Conservation (phyloP, 2,329 filamentous ascomycete genomes). For the Cryphonectria naterciae region DNA sequence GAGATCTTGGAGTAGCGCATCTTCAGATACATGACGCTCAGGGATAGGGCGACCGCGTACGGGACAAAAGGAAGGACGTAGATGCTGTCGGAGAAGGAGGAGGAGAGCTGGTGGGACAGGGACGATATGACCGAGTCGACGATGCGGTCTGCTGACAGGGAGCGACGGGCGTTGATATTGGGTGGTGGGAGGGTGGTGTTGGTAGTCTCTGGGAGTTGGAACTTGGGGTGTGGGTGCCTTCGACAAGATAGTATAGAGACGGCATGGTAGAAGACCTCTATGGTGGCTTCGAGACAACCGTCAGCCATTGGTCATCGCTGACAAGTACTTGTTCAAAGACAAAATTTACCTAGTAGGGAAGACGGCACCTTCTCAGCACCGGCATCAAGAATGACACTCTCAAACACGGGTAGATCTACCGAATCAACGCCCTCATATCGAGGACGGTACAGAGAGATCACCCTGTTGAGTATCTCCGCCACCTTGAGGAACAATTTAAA, state of each 20-base stretch:
- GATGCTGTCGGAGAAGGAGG: conserved; percentile 38
- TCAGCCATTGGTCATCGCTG: not conserved
- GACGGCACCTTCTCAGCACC: conserved; percentile 55
- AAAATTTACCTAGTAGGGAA: conserved; percentile 49
- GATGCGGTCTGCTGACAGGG: conserved; percentile 61
- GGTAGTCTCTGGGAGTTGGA: conserved; percentile 33
- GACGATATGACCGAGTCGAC: conserved; percentile 58
- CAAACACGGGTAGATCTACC: conserved; percentile 60
- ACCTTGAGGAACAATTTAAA: conserved; percentile 63
- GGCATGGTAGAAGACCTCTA: conserved; percentile 67
- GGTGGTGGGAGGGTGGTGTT: conserved; percentile 47
- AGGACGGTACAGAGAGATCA: conserved; percentile 65
- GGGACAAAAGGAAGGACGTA: conserved; percentile 63
- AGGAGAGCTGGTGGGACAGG: not conserved
- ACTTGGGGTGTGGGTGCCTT: conserved; percentile 35
- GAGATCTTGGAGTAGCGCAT: conserved; percentile 64
- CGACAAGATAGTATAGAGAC: conserved; percentile 66
- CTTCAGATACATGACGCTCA: conserved; percentile 66
- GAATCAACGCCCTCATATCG: conserved; percentile 49
- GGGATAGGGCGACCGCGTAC: conserved; percentile 63
- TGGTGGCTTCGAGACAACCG: conserved; percentile 49
- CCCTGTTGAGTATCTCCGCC: conserved; percentile 58
- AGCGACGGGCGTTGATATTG: conserved; percentile 59
- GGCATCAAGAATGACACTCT: conserved; percentile 60
- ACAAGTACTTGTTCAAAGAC: not conserved